A percentile compares a stretch with the other conserved stretches of the same genome.
Conservation (phyloP, 2,329 filamentous ascomycete genomes). For the Metarhizium rileyi region DNA sequence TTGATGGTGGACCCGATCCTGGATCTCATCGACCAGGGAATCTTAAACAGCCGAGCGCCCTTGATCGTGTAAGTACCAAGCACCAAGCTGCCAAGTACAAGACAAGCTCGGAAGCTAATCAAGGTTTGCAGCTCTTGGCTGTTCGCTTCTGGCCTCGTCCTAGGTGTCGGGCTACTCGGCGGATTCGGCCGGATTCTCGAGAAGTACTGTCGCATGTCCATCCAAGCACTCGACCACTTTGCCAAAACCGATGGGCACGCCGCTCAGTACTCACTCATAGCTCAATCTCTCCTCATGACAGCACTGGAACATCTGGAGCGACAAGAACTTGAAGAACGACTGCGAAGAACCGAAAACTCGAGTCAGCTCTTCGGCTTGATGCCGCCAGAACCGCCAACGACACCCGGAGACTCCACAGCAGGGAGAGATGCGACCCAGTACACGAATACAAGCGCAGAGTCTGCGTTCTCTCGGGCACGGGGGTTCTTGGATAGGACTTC, state of each 20-base stretch:
- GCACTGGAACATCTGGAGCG: constrained; percentile 38
- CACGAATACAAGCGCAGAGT: constrained; percentile 9
- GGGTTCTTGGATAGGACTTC: constrained; percentile 18
- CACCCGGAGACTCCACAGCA: constrained; percentile 1
- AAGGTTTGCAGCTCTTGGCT: constrained; percentile 36
- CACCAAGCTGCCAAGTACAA: not conserved
- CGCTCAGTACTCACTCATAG: constrained; percentile 42
- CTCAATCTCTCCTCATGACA: constrained; percentile 37
- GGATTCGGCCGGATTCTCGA: constrained; percentile 43
- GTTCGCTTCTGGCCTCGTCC: constrained; percentile 42
- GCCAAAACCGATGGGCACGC: constrained; percentile 40
- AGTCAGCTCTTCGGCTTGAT: constrained; percentile 42
- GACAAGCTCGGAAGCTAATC: not conserved
- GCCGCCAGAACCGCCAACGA: not conserved
- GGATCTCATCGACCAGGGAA: constrained; percentile 31
- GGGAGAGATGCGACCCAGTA: constrained; percentile 9
- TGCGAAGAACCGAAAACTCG: constrained; percentile 38
- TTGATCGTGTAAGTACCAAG: constrained; percentile 37
- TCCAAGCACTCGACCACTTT: constrained; percentile 39
- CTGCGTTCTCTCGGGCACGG: constrained; percentile 7
- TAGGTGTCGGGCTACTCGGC: constrained; percentile 40
- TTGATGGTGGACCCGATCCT: constrained; percentile 41
- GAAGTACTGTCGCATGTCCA: constrained; percentile 37
- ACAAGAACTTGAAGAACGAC: constrained; percentile 35
- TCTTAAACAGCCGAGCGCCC: constrained; percentile 36